Base-by-base conservation (phyloP, 139 green algal genomes). In the Chlorella sp. region DNA sequence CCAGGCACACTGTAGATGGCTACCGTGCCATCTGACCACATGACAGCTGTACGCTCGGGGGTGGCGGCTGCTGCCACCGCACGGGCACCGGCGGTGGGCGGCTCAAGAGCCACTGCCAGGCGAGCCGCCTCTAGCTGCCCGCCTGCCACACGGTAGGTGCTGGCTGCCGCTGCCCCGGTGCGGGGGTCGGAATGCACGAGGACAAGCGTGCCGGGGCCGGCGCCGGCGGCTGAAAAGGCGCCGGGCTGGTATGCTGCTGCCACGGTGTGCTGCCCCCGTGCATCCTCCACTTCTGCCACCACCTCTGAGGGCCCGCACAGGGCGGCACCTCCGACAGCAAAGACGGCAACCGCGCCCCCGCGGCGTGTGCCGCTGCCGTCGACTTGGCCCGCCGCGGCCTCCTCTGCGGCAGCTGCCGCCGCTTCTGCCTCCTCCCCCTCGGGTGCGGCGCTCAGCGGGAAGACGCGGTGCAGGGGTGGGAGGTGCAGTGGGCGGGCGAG, bases 11-110 rank as follows among this genome's bases (percentile, higher is more conserved):
- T 18, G 30, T 92, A 92, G 1, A 86, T 37, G 7, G 86, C 80
- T 0, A 92, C 26, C 3, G 83, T 87, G 36, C 89, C 86, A 18
- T 90, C 84, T 4, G 89, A 92, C 89, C 89, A 92, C 3, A 92
- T 60, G 18, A 92, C 83, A 9, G 85, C 89, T 1, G 84, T 81
- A 18, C 84, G 57, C 69, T 82, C 81, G 0, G 80, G 30, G 3
- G 84, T 81, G 79, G 57, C 34, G 34, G 64, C 34, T 7, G 89
- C 89, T 3, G 83, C 83, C 39, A 85, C 53, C 0, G 84, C 71
- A 24, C 75, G 66, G 21, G 37, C 37, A 71, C 85, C 73, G 2
- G 37, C n/a, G 26, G 53, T 24, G 32, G 71, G 82, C 21, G 89
- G 48, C n/a, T 64, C 28, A 28, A 86, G 83, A 32, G 3, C 36